Evolutionary conservation across 345 rosid genomes (phyloP).

Genomic region (Eucalyptus curtisii): DNA sequence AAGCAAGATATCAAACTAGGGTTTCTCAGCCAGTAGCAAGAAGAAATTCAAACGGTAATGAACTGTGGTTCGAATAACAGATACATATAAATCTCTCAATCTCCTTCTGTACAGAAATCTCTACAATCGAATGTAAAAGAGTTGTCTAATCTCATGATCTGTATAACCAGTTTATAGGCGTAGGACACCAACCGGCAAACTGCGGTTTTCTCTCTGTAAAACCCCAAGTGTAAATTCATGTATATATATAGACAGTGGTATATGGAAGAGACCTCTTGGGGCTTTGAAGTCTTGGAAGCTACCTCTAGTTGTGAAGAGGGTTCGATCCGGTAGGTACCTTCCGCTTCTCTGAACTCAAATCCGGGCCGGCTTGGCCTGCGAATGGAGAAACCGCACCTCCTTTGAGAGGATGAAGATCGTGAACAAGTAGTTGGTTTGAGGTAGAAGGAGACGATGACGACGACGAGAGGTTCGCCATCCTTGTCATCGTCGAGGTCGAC

Average conservation of each 20-base stretch:
- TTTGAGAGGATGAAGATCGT: neutral
- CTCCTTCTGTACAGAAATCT: neutral
- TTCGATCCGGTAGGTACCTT: conserved; percentile 32
- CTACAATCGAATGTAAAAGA: neutral
- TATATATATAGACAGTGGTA: neutral
- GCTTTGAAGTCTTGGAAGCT: neutral
- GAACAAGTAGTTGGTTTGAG: neutral
- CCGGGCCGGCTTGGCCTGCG: neutral
- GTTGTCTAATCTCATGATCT: neutral
- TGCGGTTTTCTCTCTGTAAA: neutral
- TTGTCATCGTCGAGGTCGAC: neutral
- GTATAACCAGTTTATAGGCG: neutral
- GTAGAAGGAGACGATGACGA: neutral
- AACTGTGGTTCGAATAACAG: neutral
- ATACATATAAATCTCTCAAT: neutral
- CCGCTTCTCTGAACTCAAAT: conserved; percentile 12
- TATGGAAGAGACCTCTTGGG: neutral
- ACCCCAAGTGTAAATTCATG: neutral
- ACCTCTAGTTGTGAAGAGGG: conserved; percentile 33
- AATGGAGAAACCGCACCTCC: neutral
- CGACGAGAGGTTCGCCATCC: neutral
- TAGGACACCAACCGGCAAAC: neutral
- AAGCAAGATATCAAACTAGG: neutral
- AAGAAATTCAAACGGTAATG: neutral
- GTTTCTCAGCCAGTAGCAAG: neutral